phyloP scores from a whole-genome alignment of 805 yeast species.

The Saccharomycopsis malanga region DNA sequence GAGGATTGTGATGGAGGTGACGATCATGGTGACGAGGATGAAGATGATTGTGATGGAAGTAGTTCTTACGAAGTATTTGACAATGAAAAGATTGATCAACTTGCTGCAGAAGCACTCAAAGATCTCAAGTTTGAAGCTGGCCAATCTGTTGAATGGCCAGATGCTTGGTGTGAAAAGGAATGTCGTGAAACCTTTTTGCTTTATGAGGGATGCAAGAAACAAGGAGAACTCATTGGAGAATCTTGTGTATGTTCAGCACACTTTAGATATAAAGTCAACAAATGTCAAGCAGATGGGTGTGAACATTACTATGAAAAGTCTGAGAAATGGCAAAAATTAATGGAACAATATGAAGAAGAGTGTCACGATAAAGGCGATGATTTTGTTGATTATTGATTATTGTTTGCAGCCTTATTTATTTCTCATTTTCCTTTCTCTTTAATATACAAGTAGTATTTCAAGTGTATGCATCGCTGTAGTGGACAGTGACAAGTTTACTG shows the following conservation, averaged over 20 bases:
- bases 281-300: constrained; percentile 22
- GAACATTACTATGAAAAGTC: constrained; percentile 11
- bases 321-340: constrained; percentile 16
- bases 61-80: neutral
- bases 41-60: neutral
- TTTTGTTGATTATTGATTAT: constrained; percentile 21
- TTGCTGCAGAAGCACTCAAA: neutral
- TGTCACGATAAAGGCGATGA: constrained; percentile 21
- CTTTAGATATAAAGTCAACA: constrained; percentile 21
- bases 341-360: constrained; percentile 19
- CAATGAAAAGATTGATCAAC: neutral
- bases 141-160: constrained; percentile 19
- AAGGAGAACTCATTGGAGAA: constrained; percentile 21
- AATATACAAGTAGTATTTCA: too few relatives aligned
- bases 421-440: too few relatives aligned
- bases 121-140: neutral
- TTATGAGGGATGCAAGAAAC: constrained; percentile 21
- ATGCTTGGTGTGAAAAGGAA: constrained; percentile 22
- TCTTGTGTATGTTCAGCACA: constrained; percentile 22
- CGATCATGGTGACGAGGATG: neutral
- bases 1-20: neutral
- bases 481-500: too few relatives aligned
- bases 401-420: too few relatives aligned
- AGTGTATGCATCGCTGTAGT: too few relatives aligned
- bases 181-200: constrained; percentile 20